A percentile compares a stretch with the other conserved stretches of the same genome.
These are phyloP conservation scores for Suhomyces prunicola DNA, from an alignment of 805 yeast genomes.

Conservation along the genomic window DNA sequence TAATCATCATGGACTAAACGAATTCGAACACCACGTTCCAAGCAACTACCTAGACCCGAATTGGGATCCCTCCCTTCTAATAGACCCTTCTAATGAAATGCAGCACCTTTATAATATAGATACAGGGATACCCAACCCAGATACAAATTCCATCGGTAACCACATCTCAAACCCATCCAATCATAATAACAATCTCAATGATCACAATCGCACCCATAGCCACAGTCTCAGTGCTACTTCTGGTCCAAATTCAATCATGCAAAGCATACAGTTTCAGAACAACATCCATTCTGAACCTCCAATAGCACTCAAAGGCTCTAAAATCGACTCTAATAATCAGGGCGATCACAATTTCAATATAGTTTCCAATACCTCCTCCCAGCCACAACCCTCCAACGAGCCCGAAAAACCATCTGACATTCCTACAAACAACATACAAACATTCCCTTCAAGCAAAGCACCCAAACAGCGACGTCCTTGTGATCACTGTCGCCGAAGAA, in stretches of 20 bases:
- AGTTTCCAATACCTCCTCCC: neutral
- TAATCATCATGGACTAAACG: neutral
- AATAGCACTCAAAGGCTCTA: neutral
- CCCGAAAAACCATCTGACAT: neutral
- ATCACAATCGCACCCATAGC: neutral
- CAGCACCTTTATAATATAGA: conserved; percentile 30
- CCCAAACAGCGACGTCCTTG: conserved; percentile 62
- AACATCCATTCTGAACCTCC: conserved; percentile 15
- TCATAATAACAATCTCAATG: neutral
- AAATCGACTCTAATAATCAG: neutral
- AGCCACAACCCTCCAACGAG: neutral
- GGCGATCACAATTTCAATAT: neutral
- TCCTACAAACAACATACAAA: neutral
- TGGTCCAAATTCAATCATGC: conserved; percentile 22
- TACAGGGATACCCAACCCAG: neutral
- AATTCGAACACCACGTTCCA: conserved; percentile 7
- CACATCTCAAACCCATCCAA: conserved; percentile 9
- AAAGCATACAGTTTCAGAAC: conserved; percentile 31
- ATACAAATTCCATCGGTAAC: neutral
- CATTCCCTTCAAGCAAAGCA: neutral
- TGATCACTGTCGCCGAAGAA: conserved; percentile 79
- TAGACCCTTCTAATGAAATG: conserved; percentile 30
- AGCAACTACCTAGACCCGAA: conserved; percentile 18
- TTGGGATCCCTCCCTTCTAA: conserved; percentile 35
- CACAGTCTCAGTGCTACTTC: neutral